These are phyloP conservation scores for Carnegiea gigantea DNA, from an alignment of 179 eudicot genomes.

Conservation along the genomic window DNA sequence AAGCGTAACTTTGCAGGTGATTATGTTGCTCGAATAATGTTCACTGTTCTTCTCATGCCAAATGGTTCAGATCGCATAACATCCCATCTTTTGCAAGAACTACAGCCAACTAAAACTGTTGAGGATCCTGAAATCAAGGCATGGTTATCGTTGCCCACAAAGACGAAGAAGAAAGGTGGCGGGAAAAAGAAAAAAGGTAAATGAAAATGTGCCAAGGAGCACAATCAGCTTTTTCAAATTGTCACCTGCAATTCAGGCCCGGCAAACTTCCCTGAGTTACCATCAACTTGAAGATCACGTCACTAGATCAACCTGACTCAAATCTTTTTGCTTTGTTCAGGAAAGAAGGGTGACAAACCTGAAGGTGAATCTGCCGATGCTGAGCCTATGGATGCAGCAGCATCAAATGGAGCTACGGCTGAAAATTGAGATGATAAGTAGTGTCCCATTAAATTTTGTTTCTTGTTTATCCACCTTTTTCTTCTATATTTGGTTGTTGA, in stretches of 20 bases:
- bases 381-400: slow-evolving; percentile 46
- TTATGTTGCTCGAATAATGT: slow-evolving; percentile 79
- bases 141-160: slow-evolving; percentile 76
- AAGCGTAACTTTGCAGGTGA: slow-evolving; percentile 56
- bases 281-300: too few relatives aligned
- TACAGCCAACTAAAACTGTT: slow-evolving; percentile 71
- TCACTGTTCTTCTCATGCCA: slow-evolving; percentile 95
- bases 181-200: slow-evolving; percentile 99
- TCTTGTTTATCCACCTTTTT: slow-evolving; percentile 5
- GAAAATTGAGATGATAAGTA: slow-evolving; percentile 24
- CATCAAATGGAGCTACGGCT: slow-evolving; percentile 36
- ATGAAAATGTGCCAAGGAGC: neutral
- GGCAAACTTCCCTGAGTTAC: neutral
- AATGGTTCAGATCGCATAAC: slow-evolving; percentile 95
- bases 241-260: neutral
- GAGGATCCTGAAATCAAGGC: slow-evolving; percentile 97
- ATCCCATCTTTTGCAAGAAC: slow-evolving; percentile 75
- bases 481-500: neutral
- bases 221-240: too few relatives aligned
- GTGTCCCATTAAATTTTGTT: slow-evolving; percentile 22
- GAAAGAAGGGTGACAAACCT: slow-evolving; percentile 53
- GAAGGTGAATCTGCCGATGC: slow-evolving; percentile 40
- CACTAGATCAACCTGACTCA: too few relatives aligned
- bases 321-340: slow-evolving; percentile 24
- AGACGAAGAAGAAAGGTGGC: slow-evolving; percentile 97